These are phyloP conservation scores for Hymenoscyphus scutula DNA, from an alignment of 2,329 filamentous ascomycete species.

Conservation along the genomic window DNA sequence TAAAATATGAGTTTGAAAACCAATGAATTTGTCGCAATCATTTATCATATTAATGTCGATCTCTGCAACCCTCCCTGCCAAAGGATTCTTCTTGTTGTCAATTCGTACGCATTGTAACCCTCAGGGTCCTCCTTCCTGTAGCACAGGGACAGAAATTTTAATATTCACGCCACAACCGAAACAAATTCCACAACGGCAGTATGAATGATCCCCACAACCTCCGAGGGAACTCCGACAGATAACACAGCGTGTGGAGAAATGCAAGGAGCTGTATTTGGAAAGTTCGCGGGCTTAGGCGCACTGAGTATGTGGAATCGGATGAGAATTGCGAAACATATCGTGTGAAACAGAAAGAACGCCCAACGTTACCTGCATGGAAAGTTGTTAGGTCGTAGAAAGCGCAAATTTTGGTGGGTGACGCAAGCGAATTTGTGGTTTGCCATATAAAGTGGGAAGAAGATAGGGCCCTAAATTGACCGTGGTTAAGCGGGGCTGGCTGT, in stretches of 20 bases:
- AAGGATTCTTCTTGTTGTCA: not conserved
- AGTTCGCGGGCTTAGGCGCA: not conserved
- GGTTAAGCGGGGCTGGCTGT: not conserved
- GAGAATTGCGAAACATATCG: not conserved
- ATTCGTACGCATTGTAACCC: not conserved
- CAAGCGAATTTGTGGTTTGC: not conserved
- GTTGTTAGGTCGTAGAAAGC: not conserved
- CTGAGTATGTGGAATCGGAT: not conserved
- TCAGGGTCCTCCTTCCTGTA: slow-evolving; percentile 1
- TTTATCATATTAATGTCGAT: not conserved
- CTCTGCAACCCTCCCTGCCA: not conserved
- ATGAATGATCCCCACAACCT: not conserved
- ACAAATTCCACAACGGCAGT: not conserved
- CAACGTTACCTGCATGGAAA: not conserved
- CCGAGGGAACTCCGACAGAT: not conserved
- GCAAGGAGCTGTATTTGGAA: not conserved
- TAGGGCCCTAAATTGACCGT: not conserved
- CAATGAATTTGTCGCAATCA: not conserved
- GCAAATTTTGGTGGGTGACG: not conserved
- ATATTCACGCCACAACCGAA: not conserved
- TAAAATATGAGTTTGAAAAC: too few relatives aligned
- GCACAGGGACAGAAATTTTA: not conserved
- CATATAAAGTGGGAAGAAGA: not conserved
- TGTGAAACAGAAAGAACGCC: not conserved
- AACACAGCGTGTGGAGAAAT: not conserved